phyloP scores from a whole-genome alignment of 768 basidiomycete genomes.

The Candolleomyces aberdarensis region DNA sequence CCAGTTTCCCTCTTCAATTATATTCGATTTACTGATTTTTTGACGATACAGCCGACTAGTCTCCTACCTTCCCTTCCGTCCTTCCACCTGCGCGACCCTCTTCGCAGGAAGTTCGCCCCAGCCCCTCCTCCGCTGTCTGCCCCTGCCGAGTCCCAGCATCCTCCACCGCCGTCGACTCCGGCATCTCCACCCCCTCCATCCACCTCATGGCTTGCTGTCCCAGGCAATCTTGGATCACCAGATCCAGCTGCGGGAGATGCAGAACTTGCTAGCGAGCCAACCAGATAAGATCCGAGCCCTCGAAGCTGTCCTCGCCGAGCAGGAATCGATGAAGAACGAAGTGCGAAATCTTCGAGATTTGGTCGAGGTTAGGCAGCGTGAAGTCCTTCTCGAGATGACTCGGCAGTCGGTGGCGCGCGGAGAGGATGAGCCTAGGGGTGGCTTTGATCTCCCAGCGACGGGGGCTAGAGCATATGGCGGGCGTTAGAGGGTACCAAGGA shows the following conservation, averaged over 20 bases:
- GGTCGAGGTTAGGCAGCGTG: conserved; percentile 63
- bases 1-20: not conserved
- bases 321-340: conserved; percentile 80
- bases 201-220: too few species aligned
- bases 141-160: conserved; percentile 1
- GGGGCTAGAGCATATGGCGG: too few species aligned
- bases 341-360: conserved; percentile 68
- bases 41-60: conserved; percentile 47
- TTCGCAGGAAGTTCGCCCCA: conserved; percentile 17
- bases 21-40: not conserved
- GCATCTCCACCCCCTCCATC: conserved; percentile 13
- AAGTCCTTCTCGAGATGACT: too few species aligned
- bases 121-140: conserved; percentile 31
- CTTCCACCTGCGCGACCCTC: conserved; percentile 65
- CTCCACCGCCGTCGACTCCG: too few species aligned
- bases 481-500: too few species aligned
- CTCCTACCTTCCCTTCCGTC: conserved; percentile 57
- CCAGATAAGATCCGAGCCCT: conserved; percentile 80
- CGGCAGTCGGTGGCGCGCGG: too few species aligned
- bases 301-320: conserved; percentile 79
- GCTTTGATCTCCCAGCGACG: too few species aligned
- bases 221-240: conserved; percentile 62
- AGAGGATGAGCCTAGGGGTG: too few species aligned
- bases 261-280: conserved; percentile 69
- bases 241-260: conserved; percentile 80